Evolutionary conservation across 2,329 filamentous ascomycete species (phyloP).

Genomic region (Epicoccum nigrum): DNA sequence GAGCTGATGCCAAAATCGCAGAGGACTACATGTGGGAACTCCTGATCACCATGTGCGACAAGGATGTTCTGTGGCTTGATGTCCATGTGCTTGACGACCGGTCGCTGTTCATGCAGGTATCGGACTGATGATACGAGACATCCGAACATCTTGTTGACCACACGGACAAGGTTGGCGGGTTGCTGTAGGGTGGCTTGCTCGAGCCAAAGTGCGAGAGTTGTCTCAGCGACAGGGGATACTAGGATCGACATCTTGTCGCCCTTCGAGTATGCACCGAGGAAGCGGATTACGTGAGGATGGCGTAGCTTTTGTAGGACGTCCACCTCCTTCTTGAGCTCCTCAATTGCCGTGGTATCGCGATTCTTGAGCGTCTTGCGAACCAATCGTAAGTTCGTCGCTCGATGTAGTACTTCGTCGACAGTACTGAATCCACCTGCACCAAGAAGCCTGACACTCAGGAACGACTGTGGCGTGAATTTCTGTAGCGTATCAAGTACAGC

Average conservation of each 20-base stretch:
- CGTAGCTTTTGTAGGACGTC: slow-evolving; percentile 46
- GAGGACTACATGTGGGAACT: slow-evolving; percentile 44
- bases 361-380: slow-evolving; percentile 49
- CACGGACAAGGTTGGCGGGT: slow-evolving; percentile 31
- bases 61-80: slow-evolving; percentile 50
- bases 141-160: slow-evolving; percentile 44
- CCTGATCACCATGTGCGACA: slow-evolving; percentile 37
- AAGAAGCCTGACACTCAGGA: slow-evolving; percentile 45
- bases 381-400: slow-evolving; percentile 41
- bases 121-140: slow-evolving; percentile 44
- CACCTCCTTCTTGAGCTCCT: slow-evolving; percentile 46
- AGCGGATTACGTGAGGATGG: slow-evolving; percentile 48
- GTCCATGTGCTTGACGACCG: slow-evolving; percentile 46
- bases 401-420: slow-evolving; percentile 47
- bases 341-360: slow-evolving; percentile 36
- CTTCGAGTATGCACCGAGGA: slow-evolving; percentile 45
- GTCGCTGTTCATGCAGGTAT: slow-evolving; percentile 47
- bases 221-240: slow-evolving; percentile 46
- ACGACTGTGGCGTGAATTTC: slow-evolving; percentile 27
- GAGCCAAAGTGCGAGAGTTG: slow-evolving; percentile 44
- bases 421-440: slow-evolving; percentile 47
- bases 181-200: slow-evolving; percentile 27
- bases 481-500: slow-evolving; percentile 13
- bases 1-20: slow-evolving; percentile 48
- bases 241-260: slow-evolving; percentile 47